Evolutionary conservation across 1,139 yeast genomes (phyloP).

Genomic region (Lodderomyces jiufengensis): DNA sequence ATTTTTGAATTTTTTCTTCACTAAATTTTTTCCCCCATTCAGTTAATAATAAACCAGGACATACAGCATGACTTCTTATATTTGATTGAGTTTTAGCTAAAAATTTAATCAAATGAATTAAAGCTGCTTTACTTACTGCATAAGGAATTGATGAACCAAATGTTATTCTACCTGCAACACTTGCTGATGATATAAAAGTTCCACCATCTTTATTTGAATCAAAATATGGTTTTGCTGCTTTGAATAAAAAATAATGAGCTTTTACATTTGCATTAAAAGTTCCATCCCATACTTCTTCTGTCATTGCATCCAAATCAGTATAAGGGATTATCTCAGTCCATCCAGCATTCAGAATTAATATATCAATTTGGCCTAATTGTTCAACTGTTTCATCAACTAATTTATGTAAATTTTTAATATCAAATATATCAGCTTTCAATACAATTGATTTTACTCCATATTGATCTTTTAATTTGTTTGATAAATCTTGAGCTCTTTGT

Average conservation of each 20-base stretch:
- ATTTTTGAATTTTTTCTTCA: constrained; percentile 20
- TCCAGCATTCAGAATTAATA: constrained; percentile 47
- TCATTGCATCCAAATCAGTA: constrained; percentile 25
- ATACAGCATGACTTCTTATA: constrained; percentile 33
- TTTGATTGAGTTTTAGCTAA: constrained; percentile 33
- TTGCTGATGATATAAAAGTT: constrained; percentile 31
- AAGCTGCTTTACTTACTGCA: constrained; percentile 34
- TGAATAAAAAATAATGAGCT: constrained; percentile 32
- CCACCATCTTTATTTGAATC: constrained; percentile 31
- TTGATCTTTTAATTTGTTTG: constrained; percentile 18
- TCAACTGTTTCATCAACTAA: constrained; percentile 33
- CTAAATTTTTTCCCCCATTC: constrained; percentile 38
- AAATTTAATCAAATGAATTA: constrained; percentile 31
- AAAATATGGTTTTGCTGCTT: constrained; percentile 28
- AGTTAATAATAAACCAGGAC: constrained; percentile 37
- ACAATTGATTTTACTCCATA: constrained; percentile 22
- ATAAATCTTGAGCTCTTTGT: constrained; percentile 21
- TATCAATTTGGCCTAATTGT: constrained; percentile 36
- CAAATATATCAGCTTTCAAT: constrained; percentile 40
- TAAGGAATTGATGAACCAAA: constrained; percentile 37
- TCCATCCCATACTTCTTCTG: constrained; percentile 30
- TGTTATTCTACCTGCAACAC: constrained; percentile 33
- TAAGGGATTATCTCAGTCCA: constrained; percentile 22
- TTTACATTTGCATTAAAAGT: constrained; percentile 22
- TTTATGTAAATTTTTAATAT: constrained; percentile 30